Evolutionary conservation across 345 rosid genomes (phyloP).

Genomic region (Gynandropsis gynandra): DNA sequence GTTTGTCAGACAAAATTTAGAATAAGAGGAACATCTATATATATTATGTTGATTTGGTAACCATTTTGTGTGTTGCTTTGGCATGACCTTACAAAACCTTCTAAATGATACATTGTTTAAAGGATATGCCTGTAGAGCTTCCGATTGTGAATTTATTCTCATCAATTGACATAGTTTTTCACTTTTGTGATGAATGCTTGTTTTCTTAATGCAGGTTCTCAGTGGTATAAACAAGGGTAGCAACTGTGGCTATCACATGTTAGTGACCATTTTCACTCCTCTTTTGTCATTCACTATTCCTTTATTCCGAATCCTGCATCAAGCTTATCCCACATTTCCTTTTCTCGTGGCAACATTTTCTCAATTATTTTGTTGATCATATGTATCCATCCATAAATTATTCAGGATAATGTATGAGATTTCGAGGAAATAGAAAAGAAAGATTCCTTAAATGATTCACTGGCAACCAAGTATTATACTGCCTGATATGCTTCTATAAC

Average conservation of each 20-base stretch:
- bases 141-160: not conserved
- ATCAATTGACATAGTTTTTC: not conserved
- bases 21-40: too few species aligned
- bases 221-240: constrained; percentile 95
- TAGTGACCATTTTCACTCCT: constrained; percentile 25
- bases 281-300: too few species aligned
- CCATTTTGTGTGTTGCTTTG: constrained; percentile 2
- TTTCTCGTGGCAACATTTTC: too few species aligned
- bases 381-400: not conserved
- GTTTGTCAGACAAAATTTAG: constrained; percentile 56
- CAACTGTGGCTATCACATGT: constrained; percentile 91
- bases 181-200: constrained; percentile 13
- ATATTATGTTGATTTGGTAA: constrained; percentile 81
- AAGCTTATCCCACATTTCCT: too few species aligned
- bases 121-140: not conserved
- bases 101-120: not conserved
- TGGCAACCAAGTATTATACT: not conserved
- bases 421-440: not conserved
- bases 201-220: constrained; percentile 48
- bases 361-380: not conserved
- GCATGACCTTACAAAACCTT: constrained; percentile 2
- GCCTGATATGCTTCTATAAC: not conserved
- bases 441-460: not conserved
- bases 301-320: too few species aligned
- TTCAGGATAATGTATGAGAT: not conserved